Percentiles rank a stretch among this genome's conserved stretches.
phyloP scores from a whole-genome alignment of 2,329 filamentous ascomycete species.

The Talaromyces sp. region DNA sequence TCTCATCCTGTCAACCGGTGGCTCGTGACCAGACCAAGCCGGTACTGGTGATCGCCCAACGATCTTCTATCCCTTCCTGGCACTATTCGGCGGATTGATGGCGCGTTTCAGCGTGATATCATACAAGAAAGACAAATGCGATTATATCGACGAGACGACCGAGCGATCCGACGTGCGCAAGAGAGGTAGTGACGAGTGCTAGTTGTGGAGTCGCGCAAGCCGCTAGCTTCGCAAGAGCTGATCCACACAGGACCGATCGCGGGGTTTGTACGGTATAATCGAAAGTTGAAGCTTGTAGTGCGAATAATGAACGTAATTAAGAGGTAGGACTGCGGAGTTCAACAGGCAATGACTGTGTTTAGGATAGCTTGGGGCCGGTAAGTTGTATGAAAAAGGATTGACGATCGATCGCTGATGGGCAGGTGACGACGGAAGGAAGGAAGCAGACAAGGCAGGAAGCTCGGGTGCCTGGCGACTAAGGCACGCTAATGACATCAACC shows the following conservation, averaged over 20 bases:
- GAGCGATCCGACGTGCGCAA: background rate
- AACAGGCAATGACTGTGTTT: background rate
- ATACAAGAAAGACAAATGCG: background rate
- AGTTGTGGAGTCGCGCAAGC: background rate
- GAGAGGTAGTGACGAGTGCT: background rate
- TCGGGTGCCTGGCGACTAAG: constrained; percentile 10
- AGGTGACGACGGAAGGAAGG: background rate
- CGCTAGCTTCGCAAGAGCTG: background rate
- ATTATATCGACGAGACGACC: background rate
- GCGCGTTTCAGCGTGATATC: background rate
- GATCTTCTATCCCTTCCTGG: background rate
- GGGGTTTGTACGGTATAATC: background rate
- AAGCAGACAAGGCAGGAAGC: background rate
- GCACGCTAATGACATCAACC: constrained; percentile 3
- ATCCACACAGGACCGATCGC: background rate
- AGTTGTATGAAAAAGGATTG: background rate
- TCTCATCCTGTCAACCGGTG: constrained; percentile 27
- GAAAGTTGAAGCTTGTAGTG: no score
- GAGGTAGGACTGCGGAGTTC: background rate
- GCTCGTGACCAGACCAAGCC: constrained; percentile 13
- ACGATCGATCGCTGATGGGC: background rate
- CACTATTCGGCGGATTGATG: background rate
- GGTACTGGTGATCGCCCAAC: background rate
- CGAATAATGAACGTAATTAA: no score
- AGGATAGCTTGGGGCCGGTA: background rate